A percentile compares a stretch with the other conserved stretches of the same genome.
phyloP scores from a whole-genome alignment of 305 asterid genomes.

The Solanum aculeatissimum region DNA sequence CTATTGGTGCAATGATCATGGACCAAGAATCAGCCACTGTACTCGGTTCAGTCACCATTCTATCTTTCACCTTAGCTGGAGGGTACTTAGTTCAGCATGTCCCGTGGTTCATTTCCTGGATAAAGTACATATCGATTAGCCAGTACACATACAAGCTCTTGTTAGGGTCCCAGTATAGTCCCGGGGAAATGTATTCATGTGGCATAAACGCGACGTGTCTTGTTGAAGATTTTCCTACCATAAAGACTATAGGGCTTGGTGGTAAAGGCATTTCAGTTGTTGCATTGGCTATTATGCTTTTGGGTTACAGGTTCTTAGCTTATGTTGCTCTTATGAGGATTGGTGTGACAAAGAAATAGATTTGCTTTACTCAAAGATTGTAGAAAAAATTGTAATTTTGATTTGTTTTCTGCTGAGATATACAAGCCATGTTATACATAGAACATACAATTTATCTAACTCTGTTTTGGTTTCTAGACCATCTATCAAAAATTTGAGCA shows the following conservation, averaged over 20 bases:
- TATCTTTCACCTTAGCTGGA: slow-evolving; percentile 43
- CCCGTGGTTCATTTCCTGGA: slow-evolving; percentile 52
- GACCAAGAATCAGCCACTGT: slow-evolving; percentile 45
- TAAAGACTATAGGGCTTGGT: slow-evolving; percentile 38
- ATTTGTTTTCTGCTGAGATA: background rate
- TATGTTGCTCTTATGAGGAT: slow-evolving; percentile 68
- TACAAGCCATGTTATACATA: background rate
- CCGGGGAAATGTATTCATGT: slow-evolving; percentile 42
- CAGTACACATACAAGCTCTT: slow-evolving; percentile 58
- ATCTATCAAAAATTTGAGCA: background rate
- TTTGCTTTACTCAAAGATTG: background rate
- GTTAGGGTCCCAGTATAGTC: slow-evolving; percentile 34
- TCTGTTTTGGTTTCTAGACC: background rate
- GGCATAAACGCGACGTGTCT: slow-evolving; percentile 15
- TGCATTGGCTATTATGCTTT: slow-evolving; percentile 49
- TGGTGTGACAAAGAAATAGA: slow-evolving; percentile 46
- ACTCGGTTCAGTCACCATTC: slow-evolving; percentile 57
- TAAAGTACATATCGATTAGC: slow-evolving; percentile 47
- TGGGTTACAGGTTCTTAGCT: slow-evolving; percentile 56
- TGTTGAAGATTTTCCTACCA: slow-evolving; percentile 43
- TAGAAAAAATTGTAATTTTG: background rate
- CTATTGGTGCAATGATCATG: slow-evolving; percentile 66
- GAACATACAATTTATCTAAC: background rate
- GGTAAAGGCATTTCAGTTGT: slow-evolving; percentile 16
- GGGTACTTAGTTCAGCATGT: slow-evolving; percentile 74